Percentiles rank a stretch among this genome's conserved stretches.
Evolutionary conservation across 495 filamentous ascomycete species (phyloP).

Genomic region (Daldinia loculata): DNA sequence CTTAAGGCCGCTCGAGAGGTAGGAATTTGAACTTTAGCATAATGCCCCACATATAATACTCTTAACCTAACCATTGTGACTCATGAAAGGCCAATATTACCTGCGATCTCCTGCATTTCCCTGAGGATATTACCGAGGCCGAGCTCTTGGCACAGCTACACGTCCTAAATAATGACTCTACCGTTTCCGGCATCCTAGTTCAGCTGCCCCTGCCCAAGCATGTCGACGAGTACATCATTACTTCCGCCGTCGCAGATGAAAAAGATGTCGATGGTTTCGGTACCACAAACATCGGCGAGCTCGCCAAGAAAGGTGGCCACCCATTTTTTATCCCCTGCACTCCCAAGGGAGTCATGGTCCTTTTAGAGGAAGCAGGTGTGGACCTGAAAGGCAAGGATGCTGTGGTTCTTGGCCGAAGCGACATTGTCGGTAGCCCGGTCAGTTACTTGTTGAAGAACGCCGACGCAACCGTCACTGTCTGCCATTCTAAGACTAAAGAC

Average conservation of each 20-base stretch:
- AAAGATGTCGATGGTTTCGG: slow-evolving; percentile 99
- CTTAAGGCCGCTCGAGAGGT: slow-evolving; percentile 96
- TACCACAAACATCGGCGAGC: slow-evolving; percentile 88
- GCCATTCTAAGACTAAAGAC: slow-evolving; percentile 85
- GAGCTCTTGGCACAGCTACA: slow-evolving; percentile 85
- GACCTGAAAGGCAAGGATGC: slow-evolving; percentile 89
- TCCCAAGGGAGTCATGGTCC: slow-evolving; percentile 94
- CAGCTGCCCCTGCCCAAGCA: slow-evolving; percentile 89
- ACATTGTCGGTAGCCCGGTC: slow-evolving; percentile 96
- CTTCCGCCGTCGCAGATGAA: slow-evolving; percentile 86
- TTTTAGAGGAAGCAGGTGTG: slow-evolving; percentile 84
- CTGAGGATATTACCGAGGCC: slow-evolving; percentile 80
- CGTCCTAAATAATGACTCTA: slow-evolving; percentile 83
- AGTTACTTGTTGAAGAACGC: slow-evolving; percentile 95
- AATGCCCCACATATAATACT: slow-evolving; percentile 5
- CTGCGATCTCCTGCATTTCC: slow-evolving; percentile 84
- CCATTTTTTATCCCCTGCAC: slow-evolving; percentile 94
- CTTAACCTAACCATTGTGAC: slow-evolving; percentile 35
- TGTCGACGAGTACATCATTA: slow-evolving; percentile 88
- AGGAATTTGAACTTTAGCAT: slow-evolving; percentile 35
- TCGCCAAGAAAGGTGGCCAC: slow-evolving; percentile 89
- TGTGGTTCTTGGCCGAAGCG: slow-evolving; percentile 92
- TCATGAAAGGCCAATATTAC: slow-evolving; percentile 79
- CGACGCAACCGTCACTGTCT: slow-evolving; percentile 94
- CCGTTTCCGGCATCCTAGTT: slow-evolving; percentile 91